Evolutionary conservation across 78 protist species (phyloP), one percentile per base, ranked within the genome.

Genomic region (Trichosphaerium sp.): DNA sequence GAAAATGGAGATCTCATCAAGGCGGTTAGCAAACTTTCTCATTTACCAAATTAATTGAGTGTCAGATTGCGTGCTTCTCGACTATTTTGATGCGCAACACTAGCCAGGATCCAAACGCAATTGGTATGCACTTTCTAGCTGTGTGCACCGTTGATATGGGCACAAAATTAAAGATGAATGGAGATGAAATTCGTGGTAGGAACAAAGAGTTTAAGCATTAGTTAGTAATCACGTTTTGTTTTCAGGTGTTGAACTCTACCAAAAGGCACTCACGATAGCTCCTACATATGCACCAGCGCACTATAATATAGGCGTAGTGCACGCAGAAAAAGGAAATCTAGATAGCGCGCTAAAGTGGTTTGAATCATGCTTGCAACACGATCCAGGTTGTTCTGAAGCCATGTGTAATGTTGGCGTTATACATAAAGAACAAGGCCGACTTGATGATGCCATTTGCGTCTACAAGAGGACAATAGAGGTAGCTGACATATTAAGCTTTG

Each of bases 341-440:
- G 60, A 72, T 28, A 69, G 72, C 4, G 91, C 91, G 1, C 61
- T 78, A 25, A 37, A 39, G 25, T 4, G 34, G 41, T 86, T 82
- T 34, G 31, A 43, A 29, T 64, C 35, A 4, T 80, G 88, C 14
- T 42, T 78, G 26, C 39, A 21, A 29, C 18, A 38, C 7, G 28
- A 74, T 29, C 91, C 88, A 32, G 6, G 25, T 31, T 64, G 67
- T 29, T 42, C 62, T 41, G 92, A 87, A 25, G 82, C 78, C 21
- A 64, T 65, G 26, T 77, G 74, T 64, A 79, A 84, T 61, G 28
- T 61, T n/a, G 91, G 91, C 38, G 77, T 78, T 38, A 49, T 86
- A 14, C 23, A 52, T 34, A 77, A 77, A 61, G 42, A 56, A 38
- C 25, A 23, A 1, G 80, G 80, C 51, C 49, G 61, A 14, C 38